Evolutionary conservation across 2,329 filamentous ascomycete genomes (phyloP).

Genomic region (Penicillium fuscoglaucum): DNA sequence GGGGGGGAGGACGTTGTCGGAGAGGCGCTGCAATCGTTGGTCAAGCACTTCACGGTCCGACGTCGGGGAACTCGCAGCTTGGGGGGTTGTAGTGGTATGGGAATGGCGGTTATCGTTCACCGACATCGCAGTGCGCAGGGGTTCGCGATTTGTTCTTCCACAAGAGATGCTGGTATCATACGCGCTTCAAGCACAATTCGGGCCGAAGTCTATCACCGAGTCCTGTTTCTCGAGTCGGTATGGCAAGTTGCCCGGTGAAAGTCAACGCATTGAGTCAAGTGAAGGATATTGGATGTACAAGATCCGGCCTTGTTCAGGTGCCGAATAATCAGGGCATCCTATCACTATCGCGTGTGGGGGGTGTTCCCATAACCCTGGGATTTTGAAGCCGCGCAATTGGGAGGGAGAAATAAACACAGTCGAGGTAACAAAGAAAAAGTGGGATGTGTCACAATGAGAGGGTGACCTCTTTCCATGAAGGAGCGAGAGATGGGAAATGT

Average conservation of each 20-base stretch:
- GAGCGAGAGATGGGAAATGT: slow-evolving; percentile 10
- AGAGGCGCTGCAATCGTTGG: slow-evolving; percentile 41
- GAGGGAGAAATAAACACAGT: neutral
- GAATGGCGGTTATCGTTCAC: slow-evolving; percentile 36
- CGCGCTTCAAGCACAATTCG: slow-evolving; percentile 5
- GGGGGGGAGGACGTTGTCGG: slow-evolving; percentile 44
- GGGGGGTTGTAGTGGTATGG: slow-evolving; percentile 28
- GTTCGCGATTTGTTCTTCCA: slow-evolving; percentile 17
- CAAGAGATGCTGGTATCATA: slow-evolving; percentile 12
- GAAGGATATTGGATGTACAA: slow-evolving; percentile 9
- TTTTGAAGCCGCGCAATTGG: slow-evolving; percentile 5
- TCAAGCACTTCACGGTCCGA: slow-evolving; percentile 35
- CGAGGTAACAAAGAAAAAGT: slow-evolving; percentile 6
- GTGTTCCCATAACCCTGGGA: slow-evolving; percentile 11
- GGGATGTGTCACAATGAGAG: slow-evolving; percentile 8
- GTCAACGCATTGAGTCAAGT: slow-evolving; percentile 26
- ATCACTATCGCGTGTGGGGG: slow-evolving; percentile 11
- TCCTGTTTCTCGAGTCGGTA: neutral
- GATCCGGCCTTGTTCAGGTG: slow-evolving; percentile 16
- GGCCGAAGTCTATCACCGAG: slow-evolving; percentile 1
- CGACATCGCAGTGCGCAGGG: slow-evolving; percentile 42
- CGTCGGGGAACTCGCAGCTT: slow-evolving; percentile 22
- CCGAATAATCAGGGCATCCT: slow-evolving; percentile 21
- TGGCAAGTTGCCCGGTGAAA: neutral
- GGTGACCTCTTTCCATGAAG: slow-evolving; percentile 6